A percentile compares a stretch with the other conserved stretches of the same genome.
These are phyloP conservation scores for Coemansia sp. DNA, from an alignment of 192 early-diverging fungal genomes.

Conservation along the genomic window DNA sequence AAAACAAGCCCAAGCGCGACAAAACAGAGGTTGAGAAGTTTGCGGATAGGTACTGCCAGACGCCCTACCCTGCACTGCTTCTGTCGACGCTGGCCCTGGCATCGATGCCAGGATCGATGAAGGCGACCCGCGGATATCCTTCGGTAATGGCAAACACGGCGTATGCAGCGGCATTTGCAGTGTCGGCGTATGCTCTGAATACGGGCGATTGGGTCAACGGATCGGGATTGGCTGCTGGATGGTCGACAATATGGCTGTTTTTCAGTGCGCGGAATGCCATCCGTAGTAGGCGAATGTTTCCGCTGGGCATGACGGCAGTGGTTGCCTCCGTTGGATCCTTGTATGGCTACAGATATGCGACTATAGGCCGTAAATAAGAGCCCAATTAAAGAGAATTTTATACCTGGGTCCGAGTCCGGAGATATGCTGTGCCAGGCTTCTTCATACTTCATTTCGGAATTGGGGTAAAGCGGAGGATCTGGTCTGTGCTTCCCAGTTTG, in stretches of 20 bases:
- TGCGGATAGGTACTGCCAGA: neutral
- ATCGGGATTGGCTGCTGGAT: conserved; percentile 33
- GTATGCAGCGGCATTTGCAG: conserved; percentile 38
- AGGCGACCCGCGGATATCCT: conserved; percentile 27
- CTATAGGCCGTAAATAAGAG: conserved; percentile 10
- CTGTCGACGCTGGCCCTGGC: conserved; percentile 26
- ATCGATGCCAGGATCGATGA: conserved; percentile 11
- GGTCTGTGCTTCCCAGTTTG: neutral
- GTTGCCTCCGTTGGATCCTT: conserved; percentile 28
- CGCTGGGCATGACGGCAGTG: conserved; percentile 23
- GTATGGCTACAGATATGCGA: conserved; percentile 41
- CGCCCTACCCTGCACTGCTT: conserved; percentile 24
- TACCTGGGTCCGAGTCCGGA: neutral
- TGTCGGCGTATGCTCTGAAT: conserved; percentile 31
- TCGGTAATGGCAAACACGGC: conserved; percentile 41
- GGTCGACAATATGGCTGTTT: conserved; percentile 51
- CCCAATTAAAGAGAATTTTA: neutral
- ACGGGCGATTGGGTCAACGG: conserved; percentile 43
- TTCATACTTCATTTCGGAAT: no score
- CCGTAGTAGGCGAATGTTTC: conserved; percentile 7
- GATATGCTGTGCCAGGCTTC: no score
- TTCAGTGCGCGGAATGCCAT: conserved; percentile 47
- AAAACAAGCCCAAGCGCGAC: neutral
- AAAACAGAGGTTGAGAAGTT: conserved; percentile 4
- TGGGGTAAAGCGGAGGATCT: no score